Conservation (phyloP, 345 rosid species). For the Alliaria petiolata region DNA sequence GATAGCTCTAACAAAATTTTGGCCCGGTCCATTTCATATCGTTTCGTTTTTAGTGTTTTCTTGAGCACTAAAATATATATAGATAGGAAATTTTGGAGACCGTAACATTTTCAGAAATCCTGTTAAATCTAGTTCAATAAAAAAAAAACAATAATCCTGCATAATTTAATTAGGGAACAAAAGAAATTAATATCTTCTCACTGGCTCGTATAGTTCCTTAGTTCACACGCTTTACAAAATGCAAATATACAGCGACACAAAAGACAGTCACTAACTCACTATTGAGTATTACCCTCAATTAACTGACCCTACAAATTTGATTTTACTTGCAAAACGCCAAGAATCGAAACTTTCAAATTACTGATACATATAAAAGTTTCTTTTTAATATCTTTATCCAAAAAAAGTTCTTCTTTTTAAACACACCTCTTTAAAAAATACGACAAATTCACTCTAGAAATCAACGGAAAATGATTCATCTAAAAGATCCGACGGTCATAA, state of each 20-base stretch:
- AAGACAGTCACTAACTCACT: neutral
- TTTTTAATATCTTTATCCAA: too few relatives aligned
- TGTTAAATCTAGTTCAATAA: too few relatives aligned
- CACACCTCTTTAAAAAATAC: neutral
- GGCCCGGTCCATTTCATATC: too few relatives aligned
- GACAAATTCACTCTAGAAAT: conserved; percentile 2
- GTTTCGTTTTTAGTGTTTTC: too few relatives aligned
- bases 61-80: too few relatives aligned
- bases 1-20: too few relatives aligned
- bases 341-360: neutral
- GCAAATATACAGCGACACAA: neutral
- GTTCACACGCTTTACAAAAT: neutral
- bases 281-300: neutral
- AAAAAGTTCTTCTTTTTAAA: too few relatives aligned
- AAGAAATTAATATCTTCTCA: too few relatives aligned
- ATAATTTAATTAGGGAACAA: too few relatives aligned
- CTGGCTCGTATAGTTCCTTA: neutral
- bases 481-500: conserved; percentile 19
- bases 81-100: too few relatives aligned
- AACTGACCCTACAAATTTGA: neutral
- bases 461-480: neutral
- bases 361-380: neutral
- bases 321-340: neutral
- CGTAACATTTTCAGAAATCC: too few relatives aligned
- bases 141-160: too few relatives aligned